Evolutionary conservation across 2,329 filamentous ascomycete species (phyloP).

Genomic region (Colletotrichum cereale): DNA sequence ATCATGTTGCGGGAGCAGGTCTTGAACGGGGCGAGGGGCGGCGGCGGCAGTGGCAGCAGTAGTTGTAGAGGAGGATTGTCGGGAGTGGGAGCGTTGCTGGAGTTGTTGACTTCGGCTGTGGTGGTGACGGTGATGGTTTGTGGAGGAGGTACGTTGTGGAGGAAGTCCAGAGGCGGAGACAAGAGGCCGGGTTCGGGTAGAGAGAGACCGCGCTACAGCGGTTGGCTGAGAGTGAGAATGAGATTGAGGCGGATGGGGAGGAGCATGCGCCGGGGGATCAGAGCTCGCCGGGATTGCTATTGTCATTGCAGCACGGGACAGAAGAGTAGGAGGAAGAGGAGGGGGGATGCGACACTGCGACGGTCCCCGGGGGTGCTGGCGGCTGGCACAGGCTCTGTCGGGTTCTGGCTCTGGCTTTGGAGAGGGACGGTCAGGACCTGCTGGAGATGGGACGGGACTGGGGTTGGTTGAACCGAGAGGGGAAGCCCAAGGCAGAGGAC

Average conservation of each 20-base stretch:
- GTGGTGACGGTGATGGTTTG: slow-evolving; percentile 48
- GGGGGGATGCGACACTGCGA: slow-evolving; percentile 29
- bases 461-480: slow-evolving; percentile 12
- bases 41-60: slow-evolving; percentile 29
- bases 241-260: slow-evolving; percentile 35
- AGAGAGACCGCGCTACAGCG: slow-evolving; percentile 52
- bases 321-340: background rate
- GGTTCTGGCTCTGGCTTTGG: slow-evolving; percentile 9
- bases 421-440: background rate
- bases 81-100: slow-evolving; percentile 46
- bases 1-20: slow-evolving; percentile 71
- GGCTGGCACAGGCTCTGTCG: slow-evolving; percentile 6
- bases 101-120: slow-evolving; percentile 49
- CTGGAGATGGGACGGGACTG: slow-evolving; percentile 21
- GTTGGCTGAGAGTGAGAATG: slow-evolving; percentile 43
- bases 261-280: slow-evolving; percentile 47
- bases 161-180: slow-evolving; percentile 40
- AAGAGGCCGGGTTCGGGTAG: slow-evolving; percentile 52
- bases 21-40: slow-evolving; percentile 54
- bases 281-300: slow-evolving; percentile 49
- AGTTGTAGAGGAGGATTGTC: slow-evolving; percentile 53
- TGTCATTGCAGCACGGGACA: slow-evolving; percentile 47
- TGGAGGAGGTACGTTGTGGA: slow-evolving; percentile 43
- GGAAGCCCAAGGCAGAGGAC: background rate
- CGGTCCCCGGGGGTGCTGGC: slow-evolving; percentile 10